Evolutionary conservation across 176 grass and related monocot species (phyloP), one percentile per base, ranked within the genome.

Genomic region (Juncus inflexus): DNA sequence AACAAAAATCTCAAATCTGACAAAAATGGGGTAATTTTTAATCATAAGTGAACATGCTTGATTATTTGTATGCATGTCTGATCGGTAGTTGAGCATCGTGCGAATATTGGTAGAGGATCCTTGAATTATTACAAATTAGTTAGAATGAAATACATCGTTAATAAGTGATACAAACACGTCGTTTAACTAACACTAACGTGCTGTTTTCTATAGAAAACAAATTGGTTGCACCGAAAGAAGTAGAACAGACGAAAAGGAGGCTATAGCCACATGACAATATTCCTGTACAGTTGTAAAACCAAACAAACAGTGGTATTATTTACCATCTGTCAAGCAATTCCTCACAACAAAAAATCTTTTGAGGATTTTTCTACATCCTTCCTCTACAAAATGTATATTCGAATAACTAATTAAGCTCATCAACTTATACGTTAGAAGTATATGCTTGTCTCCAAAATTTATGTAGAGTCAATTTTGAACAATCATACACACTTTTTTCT

Each of bases 121-220:
- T 12, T 8, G 9, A 12, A 8, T 52, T 52, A 8, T 52, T 12
- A 7, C 49, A 8, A 52, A 52, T 52, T 52, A 52, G 49, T 8
- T 8, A 52, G 49, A 52, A 52, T 7, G 49, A 52, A 52, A 52
- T 8, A 52, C 7, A 7, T 57, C 14, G 54, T 47, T 5, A 15
- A 39, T 70, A 41, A 70, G 67, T 9, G 11, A 70, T 35, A 41
- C 37, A 13, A 55, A 54, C 3, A 54, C 1, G 6, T 70, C 38
- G 5, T 54, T 70, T 70, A 70, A 70, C 67, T 70, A 70, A 70
- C 52, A 70, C 13, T 70, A 70, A 40, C 67, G 28, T 70, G 49
- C 36, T 5, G 10, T 50, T 10, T 19, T 66, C 9, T 36, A 38
- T 68, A 68, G 42, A 67, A 67, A 67, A 67, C 4, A 12, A 67